phyloP scores from a whole-genome alignment of 176 grass and related monocot genomes.

The Oryza glaberrima region DNA sequence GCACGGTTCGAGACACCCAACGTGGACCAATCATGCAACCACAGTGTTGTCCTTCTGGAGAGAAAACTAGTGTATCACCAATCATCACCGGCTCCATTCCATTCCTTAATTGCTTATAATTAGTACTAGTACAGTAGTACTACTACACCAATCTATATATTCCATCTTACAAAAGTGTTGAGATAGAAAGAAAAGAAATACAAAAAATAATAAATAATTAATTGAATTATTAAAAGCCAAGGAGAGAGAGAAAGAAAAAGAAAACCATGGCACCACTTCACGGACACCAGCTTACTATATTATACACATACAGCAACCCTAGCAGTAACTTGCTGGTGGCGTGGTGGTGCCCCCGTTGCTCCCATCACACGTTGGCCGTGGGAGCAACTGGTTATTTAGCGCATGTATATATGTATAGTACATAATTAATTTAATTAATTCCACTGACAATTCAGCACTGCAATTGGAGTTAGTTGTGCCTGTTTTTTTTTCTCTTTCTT shows the following conservation, averaged over 20 bases:
- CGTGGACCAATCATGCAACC: not conserved
- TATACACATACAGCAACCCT: conserved; percentile 30
- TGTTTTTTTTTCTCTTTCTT: not conserved
- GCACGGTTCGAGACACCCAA: not conserved
- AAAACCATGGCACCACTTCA: conserved; percentile 14
- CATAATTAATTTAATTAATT: conserved; percentile 51
- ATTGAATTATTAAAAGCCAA: conserved; percentile 6
- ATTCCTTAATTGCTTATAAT: not conserved
- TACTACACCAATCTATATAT: conserved; percentile 19
- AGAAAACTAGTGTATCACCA: not conserved
- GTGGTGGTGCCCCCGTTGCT: conserved; percentile 9
- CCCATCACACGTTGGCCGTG: conserved; percentile 35
- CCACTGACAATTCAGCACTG: conserved; percentile 1
- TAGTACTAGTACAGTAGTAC: not conserved
- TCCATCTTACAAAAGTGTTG: conserved; percentile 29
- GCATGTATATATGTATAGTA: not conserved
- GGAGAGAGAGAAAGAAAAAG: not conserved
- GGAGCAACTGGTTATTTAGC: conserved; percentile 40
- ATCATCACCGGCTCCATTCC: conserved; percentile 16
- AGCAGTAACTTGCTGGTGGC: conserved; percentile 15
- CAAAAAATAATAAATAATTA: conserved; percentile 1
- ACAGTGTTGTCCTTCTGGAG: not conserved
- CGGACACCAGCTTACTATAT: conserved; percentile 20
- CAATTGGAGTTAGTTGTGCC: conserved; percentile 46
- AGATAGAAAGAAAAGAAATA: not conserved